Base-by-base conservation (phyloP, 805 yeast genomes). In the Candida gorgasii region DNA sequence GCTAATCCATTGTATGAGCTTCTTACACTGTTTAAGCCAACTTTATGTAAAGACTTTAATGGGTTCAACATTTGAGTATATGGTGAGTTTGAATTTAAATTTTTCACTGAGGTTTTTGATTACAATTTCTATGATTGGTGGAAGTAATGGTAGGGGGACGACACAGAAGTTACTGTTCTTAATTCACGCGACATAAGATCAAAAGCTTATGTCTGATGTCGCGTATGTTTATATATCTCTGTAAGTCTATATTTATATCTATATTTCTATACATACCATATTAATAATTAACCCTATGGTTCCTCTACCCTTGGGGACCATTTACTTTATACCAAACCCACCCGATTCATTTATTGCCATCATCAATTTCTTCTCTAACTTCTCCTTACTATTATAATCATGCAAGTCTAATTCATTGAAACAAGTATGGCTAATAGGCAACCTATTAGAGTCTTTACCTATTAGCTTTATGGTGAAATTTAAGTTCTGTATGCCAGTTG, bases 381-480 rank as follows among this genome's bases (percentile, higher is more conserved):
- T 79, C n/a, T 74, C 78, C 45, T 69, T 67, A 5, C 76, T 57
- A 11, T 63, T 51, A 59, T 92, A 92, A 27, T 80, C 80, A 61
- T 80, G 85, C 5, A 93, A 51, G 42, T 92, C 84, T 17, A 92
- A 59, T 66, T 92, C 96, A 58, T 92, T 93, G 68, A 93, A 92
- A 54, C 99, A 92, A 0, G 98, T 93, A 58, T 92, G 98, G 0
- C 97, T 89, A 12, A 84, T 67, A 0, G 98, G 98, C 13, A 90
- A 63, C 36, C 84, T 67, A 1, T 75, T 69, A 27, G 67, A 59
- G 23, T 68, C 72, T 13, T 50, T 48, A 12, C 84, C 77, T n/a
- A 92, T 77, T 46, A 82, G 82, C 23, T 38, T 49, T 5, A 49
- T 44, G 8, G 53, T 49, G 54, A 93, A 83, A 33, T 73, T 72